These are phyloP conservation scores for Tylopilus rubrobrunneus DNA, from an alignment of 768 basidiomycete genomes.

Conservation along the genomic window DNA sequence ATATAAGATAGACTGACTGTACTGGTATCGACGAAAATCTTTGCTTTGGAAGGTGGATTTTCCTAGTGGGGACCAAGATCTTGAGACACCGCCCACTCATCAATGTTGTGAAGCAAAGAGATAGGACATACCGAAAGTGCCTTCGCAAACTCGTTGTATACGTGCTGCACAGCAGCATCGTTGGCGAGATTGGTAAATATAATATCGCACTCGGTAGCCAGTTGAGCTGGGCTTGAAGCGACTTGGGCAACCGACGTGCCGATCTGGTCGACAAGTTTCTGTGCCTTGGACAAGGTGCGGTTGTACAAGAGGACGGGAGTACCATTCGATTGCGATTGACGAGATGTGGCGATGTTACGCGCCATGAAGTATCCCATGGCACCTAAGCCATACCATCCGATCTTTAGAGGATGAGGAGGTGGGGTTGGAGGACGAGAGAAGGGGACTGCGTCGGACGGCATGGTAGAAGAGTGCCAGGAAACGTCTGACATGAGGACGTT, in stretches of 20 bases:
- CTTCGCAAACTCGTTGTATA: conserved; percentile 59
- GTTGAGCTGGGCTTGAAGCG: conserved; percentile 52
- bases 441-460: conserved; percentile 30
- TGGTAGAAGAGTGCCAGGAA: conserved; percentile 2
- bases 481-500: conserved; percentile 2
- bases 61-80: conserved; percentile 24
- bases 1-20: conserved; percentile 50
- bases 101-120: not conserved
- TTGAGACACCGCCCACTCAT: not conserved
- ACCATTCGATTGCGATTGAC: conserved; percentile 33
- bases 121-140: conserved; percentile 48
- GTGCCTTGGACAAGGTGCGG: conserved; percentile 58
- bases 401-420: conserved; percentile 30
- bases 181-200: conserved; percentile 70
- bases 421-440: conserved; percentile 64
- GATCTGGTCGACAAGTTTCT: conserved; percentile 53
- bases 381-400: conserved; percentile 51
- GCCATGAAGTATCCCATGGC: conserved; percentile 78
- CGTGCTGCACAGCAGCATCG: conserved; percentile 63
- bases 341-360: conserved; percentile 65
- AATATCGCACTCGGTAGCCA: conserved; percentile 67
- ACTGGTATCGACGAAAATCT: conserved; percentile 83
- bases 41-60: conserved; percentile 44
- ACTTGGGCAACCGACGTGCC: conserved; percentile 52
- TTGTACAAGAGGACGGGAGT: conserved; percentile 73